Evolutionary conservation across 257 asterid genomes (phyloP).

Genomic region (Capsicum pubescens): DNA sequence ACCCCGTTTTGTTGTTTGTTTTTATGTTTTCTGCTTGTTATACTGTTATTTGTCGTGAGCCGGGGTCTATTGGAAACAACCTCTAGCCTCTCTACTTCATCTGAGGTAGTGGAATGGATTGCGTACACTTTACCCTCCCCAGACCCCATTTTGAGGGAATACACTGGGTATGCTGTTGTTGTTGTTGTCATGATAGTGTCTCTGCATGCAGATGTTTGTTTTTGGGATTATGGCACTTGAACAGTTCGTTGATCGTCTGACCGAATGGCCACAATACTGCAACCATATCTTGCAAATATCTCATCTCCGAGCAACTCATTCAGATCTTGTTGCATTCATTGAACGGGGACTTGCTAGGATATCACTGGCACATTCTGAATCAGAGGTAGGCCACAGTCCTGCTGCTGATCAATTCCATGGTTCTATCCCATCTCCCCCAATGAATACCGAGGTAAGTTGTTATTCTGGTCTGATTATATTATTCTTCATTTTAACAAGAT

Average conservation of each 20-base stretch:
- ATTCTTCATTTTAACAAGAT: not conserved
- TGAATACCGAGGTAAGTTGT: conserved; percentile 60
- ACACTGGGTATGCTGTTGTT: too few species aligned
- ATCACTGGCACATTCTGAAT: conserved; percentile 72
- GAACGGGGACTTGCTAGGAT: conserved; percentile 73
- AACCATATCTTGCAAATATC: conserved; percentile 94
- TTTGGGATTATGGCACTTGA: conserved; percentile 94
- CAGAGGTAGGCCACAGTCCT: conserved; percentile 57
- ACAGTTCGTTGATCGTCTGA: conserved; percentile 90
- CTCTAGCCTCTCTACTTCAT: too few species aligned
- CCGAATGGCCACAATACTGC: conserved; percentile 99
- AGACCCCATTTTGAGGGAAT: too few species aligned
- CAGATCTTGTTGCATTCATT: conserved; percentile 70
- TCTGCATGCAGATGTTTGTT: conserved; percentile 75
- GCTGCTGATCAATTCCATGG: conserved; percentile 61
- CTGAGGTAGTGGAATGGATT: too few species aligned
- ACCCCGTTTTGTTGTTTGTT: too few species aligned
- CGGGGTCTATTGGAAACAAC: too few species aligned
- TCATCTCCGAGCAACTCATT: conserved; percentile 78
- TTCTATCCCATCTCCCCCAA: conserved; percentile 51
- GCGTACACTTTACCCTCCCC: too few species aligned
- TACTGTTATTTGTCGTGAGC: too few species aligned
- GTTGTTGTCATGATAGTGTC: conserved; percentile 1
- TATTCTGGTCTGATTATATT: not conserved
- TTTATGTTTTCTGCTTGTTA: too few species aligned